Base-by-base conservation (phyloP, 768 basidiomycete genomes). In the Gyrodon lividus region DNA sequence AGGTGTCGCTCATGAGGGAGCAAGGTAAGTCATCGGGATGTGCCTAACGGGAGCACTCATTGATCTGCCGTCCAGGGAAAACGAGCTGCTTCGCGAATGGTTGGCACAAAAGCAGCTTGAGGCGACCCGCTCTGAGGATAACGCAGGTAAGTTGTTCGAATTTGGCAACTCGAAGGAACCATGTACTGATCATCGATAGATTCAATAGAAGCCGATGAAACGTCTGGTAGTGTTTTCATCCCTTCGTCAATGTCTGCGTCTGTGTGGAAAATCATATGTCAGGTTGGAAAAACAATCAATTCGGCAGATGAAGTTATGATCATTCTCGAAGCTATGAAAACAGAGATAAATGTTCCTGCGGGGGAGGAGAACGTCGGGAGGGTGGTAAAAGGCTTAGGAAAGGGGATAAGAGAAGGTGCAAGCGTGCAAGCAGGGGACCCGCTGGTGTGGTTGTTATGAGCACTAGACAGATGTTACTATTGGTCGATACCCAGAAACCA, bases 291-390 rank as follows among this genome's bases (percentile, higher is more conserved):
- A 46, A 55, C 62, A 0, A 71, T 84, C 38, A 43, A 61, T 4
- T 68, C 75, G 0, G 67, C 69, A 2, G 73, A 76, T 12, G 68
- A 77, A 4, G 70, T 77, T 3, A 58, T 84, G 33, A 43, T 80
- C 28, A 71, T 82, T 17, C 71, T 86, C 12, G 81, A 84, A 63
- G 81, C 84, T 1, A 86, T 85, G 84, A 86, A 87, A 66, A 82
- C 79, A 0, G 81, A 83, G 58, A 76, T 85, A 39, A 70, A 74
- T 13, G 59, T 86, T 14, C 63, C 63, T 44, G 77, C 78, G 0
- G 75, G 77, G 0, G 72, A 76, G 16, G 68, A 66, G 8, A 73
- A 74, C 45, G 59, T 81, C 1, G 81, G 81, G 2, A 77, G 67
- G 22, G 70, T 45, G 14, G 71, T 84, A 0, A 60, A 53, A 28